Base-by-base conservation (phyloP, 352 stramenopile species). In the Aphanomyces astaci region DNA sequence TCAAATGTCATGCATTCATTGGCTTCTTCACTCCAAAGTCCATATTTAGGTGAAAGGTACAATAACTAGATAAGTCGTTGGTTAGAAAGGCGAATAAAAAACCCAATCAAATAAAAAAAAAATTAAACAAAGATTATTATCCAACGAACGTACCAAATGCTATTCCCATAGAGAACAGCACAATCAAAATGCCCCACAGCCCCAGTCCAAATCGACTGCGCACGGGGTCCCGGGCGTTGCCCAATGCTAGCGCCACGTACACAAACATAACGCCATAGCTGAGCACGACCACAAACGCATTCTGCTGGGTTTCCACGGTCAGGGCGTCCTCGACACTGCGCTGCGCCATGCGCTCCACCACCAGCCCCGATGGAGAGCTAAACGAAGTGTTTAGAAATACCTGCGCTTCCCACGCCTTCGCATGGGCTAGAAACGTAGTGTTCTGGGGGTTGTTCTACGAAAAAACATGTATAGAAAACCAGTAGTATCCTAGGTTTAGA, bases 231-330 rank as follows among this genome's bases (percentile, higher is more conserved):
- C 69, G 75, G 46, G 80, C 86, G 57, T 82, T 87, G 36, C 89
- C 89, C 15, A 96, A 75, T 30, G 88, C 90, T 24, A 90, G 75
- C 11, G 87, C 90, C 25, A 96, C 86, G 73, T 96, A 96, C 3
- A 94, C 46, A 68, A 96, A 96, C 89, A 96, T 96, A 30, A 89
- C 81, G n/a, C 85, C 24, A 70, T 96, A 96, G 64, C 81, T 93
- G n/a, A 92, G 70, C 0, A 82, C 76, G 27, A 96, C 85, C 46
- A 96, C 84, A 70, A 94, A 95, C 3, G 86, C 84, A 67, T 96
- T 96, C 62, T 96, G 83, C 25, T 78, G 81, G 24, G 84, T 94
- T 67, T 96, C 87, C n/a, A 94, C 81, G 13, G 79, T 67, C 3
- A 96, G 74, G 56, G 84, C 90, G 64, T 96, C 89, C 15, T 84